Evolutionary conservation across 495 filamentous ascomycete species (phyloP), one percentile per base, ranked within the genome.

Genomic region (Aspergillus affinis): DNA sequence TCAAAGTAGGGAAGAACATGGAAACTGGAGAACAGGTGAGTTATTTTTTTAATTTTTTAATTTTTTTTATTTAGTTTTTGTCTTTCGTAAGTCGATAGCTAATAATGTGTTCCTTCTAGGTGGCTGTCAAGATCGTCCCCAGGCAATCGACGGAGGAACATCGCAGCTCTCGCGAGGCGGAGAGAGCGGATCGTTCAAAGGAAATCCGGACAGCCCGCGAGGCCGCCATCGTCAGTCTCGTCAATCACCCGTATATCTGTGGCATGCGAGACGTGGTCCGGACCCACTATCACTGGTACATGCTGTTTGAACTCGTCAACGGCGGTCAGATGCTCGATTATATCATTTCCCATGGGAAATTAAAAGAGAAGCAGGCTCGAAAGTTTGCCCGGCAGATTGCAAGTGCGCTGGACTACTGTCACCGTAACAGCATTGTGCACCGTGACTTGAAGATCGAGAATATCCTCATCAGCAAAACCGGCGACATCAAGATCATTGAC

Each of bases 311-410:
- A 77, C 97, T 96, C 72, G 95, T 99, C 75, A 97, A 99, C 71
- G 94, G 94, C 51, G 95, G 94, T 15, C 94, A 99, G 73, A 99
- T 99, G 94, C 85, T 99, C 48, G 94, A 99, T 78, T 99, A 99
- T 73, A 99, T 99, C 74, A 99, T 99, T 68, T 97, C 92, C 13
- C 94, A 99, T 70, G 95, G 94, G 52, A 88, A 93, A 60, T 76
- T 99, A 65, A 98, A 98, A 79, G 94, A 99, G 77, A 99, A 99
- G 71, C 93, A 96, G 74, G 94, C 94, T 3, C 87, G 94, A 60
- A 99, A 98, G 69, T 99, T 99, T 69, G 93, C 90, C 21, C 88
- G 94, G 26, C 94, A 99, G 75, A 97, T 99, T 61, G 91, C 94
- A 18, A 97, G 94, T 69, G 93, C 94, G n/a, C 81, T 99, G 60